phyloP scores from a whole-genome alignment of 75 land plant genomes.

The Chamaecyparis obtusa region DNA sequence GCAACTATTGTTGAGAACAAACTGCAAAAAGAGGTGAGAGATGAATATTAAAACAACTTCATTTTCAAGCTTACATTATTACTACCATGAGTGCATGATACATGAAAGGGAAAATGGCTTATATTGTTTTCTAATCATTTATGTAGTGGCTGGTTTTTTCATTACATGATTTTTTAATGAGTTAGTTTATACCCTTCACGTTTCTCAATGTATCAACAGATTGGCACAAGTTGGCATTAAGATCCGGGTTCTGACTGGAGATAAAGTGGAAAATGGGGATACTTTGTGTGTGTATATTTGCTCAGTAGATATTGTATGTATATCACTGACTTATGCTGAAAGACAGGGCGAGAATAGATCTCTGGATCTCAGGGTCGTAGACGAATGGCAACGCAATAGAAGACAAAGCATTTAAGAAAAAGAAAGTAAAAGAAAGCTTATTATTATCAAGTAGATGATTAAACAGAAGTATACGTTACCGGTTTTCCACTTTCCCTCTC shows the following conservation, averaged over 20 bases:
- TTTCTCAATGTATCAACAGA: constrained; percentile 81
- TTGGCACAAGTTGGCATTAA: constrained; percentile 88
- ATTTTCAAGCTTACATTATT: background rate
- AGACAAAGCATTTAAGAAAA: too few species aligned
- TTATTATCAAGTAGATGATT: too few species aligned
- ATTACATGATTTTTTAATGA: too few species aligned
- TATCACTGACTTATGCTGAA: too few species aligned
- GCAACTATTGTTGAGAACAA: constrained; percentile 92
- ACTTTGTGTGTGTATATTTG: too few species aligned
- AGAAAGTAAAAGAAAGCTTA: too few species aligned
- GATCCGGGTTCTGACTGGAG: constrained; percentile 93
- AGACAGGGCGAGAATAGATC: too few species aligned
- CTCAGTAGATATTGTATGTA: too few species aligned
- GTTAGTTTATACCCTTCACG: constrained; percentile 27
- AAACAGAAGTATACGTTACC: too few species aligned
- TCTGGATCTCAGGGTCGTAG: too few species aligned
- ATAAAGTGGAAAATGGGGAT: constrained; percentile 92
- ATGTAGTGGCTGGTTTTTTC: constrained; percentile 24
- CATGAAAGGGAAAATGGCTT: background rate
- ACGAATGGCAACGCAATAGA: too few species aligned
- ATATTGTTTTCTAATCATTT: background rate
- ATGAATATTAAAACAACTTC: background rate
- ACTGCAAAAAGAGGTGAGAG: constrained; percentile 77
- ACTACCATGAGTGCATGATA: background rate
- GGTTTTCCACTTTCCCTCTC: too few species aligned